These are phyloP conservation scores for Solanum appendiculatum DNA, from an alignment of 257 asterid species.

Conservation along the genomic window DNA sequence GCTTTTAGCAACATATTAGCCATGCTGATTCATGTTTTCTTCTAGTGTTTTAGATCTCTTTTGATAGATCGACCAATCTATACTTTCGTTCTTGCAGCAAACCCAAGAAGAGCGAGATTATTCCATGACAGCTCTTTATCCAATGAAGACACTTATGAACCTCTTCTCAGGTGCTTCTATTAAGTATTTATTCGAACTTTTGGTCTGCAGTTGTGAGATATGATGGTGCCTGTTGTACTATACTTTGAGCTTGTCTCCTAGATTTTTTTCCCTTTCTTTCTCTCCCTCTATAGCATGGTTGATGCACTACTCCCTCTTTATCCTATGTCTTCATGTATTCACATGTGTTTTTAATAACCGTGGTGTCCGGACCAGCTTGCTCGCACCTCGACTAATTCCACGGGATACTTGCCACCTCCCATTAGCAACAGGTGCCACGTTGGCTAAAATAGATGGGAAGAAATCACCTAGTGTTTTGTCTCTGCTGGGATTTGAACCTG, in stretches of 20 bases:
- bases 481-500: neutral
- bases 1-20: neutral
- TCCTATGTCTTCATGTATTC: neutral
- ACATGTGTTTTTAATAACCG: neutral
- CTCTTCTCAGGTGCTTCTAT: conserved; percentile 59
- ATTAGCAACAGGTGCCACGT: neutral
- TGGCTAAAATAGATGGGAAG: neutral
- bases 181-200: neutral
- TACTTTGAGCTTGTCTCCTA: neutral
- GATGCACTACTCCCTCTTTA: neutral
- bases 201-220: neutral
- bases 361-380: neutral
- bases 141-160: conserved; percentile 64
- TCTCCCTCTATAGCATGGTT: neutral
- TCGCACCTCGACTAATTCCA: neutral
- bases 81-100: conserved; percentile 36
- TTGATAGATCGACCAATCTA: conserved; percentile 2
- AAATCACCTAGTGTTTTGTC: neutral
- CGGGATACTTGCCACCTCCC: neutral
- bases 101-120: conserved; percentile 66
- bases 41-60: neutral
- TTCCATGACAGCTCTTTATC: conserved; percentile 66
- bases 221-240: neutral
- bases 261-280: neutral
- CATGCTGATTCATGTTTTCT: neutral